Conservation (phyloP, 306 rosid genomes). For the Parietaria judaica region DNA sequence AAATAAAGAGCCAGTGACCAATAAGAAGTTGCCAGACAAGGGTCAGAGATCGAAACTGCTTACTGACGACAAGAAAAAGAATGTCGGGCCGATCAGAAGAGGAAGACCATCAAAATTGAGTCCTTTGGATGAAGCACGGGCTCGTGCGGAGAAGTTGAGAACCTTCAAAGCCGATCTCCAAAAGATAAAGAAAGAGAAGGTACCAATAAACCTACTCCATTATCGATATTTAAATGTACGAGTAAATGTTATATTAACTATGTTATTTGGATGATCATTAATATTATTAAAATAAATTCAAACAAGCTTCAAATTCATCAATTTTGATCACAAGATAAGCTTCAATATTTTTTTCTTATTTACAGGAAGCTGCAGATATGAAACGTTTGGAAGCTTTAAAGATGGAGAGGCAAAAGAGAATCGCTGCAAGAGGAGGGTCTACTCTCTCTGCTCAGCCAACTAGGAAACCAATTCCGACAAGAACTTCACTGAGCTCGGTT, state of each 20-base stretch:
- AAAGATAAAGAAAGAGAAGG: slow-evolving; percentile 98
- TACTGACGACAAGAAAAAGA: slow-evolving; percentile 53
- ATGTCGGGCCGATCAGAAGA: slow-evolving; percentile 75
- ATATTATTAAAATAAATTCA: too few relatives aligned
- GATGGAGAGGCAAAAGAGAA: slow-evolving; percentile 93
- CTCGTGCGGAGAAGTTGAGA: slow-evolving; percentile 85
- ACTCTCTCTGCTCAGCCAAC: slow-evolving; percentile 37
- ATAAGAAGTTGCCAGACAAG: slow-evolving; percentile 42
- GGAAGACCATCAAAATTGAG: slow-evolving; percentile 74
- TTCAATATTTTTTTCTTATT: too few relatives aligned
- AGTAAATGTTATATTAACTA: too few relatives aligned
- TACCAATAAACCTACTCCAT: slow-evolving; percentile 11
- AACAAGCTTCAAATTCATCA: too few relatives aligned
- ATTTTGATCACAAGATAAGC: too few relatives aligned
- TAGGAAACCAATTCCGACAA: slow-evolving; percentile 55
- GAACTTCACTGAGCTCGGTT: slow-evolving; percentile 55
- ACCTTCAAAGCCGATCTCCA: slow-evolving; percentile 93
- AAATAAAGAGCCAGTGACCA: slow-evolving; percentile 35
- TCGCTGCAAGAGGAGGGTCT: slow-evolving; percentile 64
- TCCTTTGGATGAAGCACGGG: slow-evolving; percentile 94
- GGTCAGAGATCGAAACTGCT: slow-evolving; percentile 54
- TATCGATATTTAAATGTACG: background rate
- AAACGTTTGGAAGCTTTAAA: slow-evolving; percentile 83
- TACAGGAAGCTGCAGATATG: slow-evolving; percentile 67
- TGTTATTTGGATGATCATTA: too few relatives aligned